Evolutionary conservation across 805 yeast genomes (phyloP), one percentile per base, ranked within the genome.

Genomic region (Wickerhamiella occidentalis): DNA sequence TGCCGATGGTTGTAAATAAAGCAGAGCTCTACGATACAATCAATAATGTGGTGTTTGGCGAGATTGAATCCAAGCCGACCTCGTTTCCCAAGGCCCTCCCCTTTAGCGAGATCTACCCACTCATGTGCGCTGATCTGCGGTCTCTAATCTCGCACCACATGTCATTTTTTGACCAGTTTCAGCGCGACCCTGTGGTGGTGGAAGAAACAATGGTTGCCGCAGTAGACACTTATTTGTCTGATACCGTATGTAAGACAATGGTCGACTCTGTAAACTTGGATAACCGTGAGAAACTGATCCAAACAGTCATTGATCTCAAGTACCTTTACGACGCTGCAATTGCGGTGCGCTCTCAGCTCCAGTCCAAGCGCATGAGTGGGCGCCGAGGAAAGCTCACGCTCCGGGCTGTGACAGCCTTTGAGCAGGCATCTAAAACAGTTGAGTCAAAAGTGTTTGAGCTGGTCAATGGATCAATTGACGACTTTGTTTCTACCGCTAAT

Each of bases 281-380:
- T 11, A 83, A 87, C 54, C 84, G 94, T 60, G 97, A 90, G 64
- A 88, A 86, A 56, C 75, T 86, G 23, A 82, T 95, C 0, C 97
- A 92, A 68, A 85, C 85, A 56, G 72, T 85, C 56, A 82, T 92
- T 51, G 87, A 92, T 62, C 68, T 90, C 58, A 96, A 90, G 61
- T 85, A 84, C 62, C 90, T 88, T 63, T 73, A 84, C 38, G 78
- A 73, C 56, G 85, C 94, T 50, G 75, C 88, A 8, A 70, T 71
- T 47, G 87, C 82, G 61, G 71, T 90, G 45, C 73, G 74, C 51
- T 56, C 56, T 25, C 55, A 64, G 46, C 63, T 76, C 58, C 68
- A 70, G 18, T 63, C 60, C 15, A 61, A 64, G 30, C 63, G 71
- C 11, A 52, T 61, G 5, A 58, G 67, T 0, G 67, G 64, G 28